Percentiles rank a stretch among this genome's conserved stretches.
These are phyloP conservation scores for Mycena alexandri DNA, from an alignment of 768 basidiomycete genomes.

Conservation along the genomic window DNA sequence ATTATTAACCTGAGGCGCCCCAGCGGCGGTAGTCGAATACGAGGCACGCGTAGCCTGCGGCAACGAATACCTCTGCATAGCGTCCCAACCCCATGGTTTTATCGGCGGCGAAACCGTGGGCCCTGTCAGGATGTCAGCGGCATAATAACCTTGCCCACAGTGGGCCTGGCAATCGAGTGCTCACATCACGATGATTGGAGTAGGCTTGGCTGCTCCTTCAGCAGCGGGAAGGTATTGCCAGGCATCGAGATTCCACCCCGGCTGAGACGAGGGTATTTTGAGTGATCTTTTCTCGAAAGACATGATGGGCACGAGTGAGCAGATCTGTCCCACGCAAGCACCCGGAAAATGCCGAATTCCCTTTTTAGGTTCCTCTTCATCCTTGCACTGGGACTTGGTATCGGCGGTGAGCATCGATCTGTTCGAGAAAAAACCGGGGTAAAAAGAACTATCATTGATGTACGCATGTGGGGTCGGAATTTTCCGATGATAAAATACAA, in stretches of 20 bases:
- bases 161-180: neutral
- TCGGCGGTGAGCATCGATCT: too few relatives aligned
- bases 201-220: conserved; percentile 14
- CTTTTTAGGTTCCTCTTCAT: too few relatives aligned
- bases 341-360: too few relatives aligned
- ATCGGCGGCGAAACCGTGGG: conserved; percentile 44
- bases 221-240: conserved; percentile 49
- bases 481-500: too few relatives aligned
- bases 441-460: too few relatives aligned
- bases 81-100: conserved; percentile 44
- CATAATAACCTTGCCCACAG: neutral
- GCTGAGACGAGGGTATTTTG: conserved; percentile 47
- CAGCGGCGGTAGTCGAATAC: conserved; percentile 53
- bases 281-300: conserved; percentile 35
- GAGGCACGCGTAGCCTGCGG: conserved; percentile 46
- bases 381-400: too few relatives aligned
- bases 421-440: too few relatives aligned
- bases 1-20: conserved; percentile 46
- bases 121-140: conserved; percentile 36
- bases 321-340: neutral
- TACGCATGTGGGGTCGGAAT: too few relatives aligned
- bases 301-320: conserved; percentile 16
- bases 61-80: conserved; percentile 46
- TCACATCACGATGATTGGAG: conserved; percentile 49
- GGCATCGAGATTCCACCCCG: conserved; percentile 50